Evolutionary conservation across 1,284 basidiomycete species (phyloP).

Genomic region (Phlebopus sp.): DNA sequence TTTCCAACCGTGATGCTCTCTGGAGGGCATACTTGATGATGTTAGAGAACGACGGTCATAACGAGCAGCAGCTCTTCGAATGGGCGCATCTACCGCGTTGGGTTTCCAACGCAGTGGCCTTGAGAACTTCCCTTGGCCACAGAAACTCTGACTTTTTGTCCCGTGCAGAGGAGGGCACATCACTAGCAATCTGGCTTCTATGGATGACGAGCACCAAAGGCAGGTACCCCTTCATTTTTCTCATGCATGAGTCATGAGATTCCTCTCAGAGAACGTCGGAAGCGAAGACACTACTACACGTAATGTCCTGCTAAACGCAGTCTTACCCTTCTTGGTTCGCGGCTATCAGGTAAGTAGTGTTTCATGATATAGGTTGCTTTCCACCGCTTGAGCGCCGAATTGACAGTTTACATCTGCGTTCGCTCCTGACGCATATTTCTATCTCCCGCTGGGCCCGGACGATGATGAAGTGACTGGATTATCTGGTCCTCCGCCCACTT

Average conservation of each 20-base stretch:
- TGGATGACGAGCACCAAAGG: constrained; percentile 54
- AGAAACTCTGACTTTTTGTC: constrained; percentile 1
- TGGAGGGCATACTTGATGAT: constrained; percentile 71
- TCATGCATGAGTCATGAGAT: constrained; percentile 15
- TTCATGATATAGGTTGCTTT: neutral
- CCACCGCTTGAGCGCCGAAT: constrained; percentile 4
- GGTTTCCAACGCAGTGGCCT: constrained; percentile 21
- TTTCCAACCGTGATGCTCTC: constrained; percentile 36
- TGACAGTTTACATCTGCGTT: constrained; percentile 41
- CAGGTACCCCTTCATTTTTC: constrained; percentile 19
- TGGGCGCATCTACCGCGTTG: constrained; percentile 39
- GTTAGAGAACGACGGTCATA: constrained; percentile 68
- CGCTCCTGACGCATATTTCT: constrained; percentile 39
- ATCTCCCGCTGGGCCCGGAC: constrained; percentile 34
- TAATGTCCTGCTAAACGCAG: constrained; percentile 24
- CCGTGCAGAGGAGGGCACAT: constrained; percentile 27
- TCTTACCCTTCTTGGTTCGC: constrained; percentile 33
- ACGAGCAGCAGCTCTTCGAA: constrained; percentile 48
- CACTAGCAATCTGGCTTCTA: constrained; percentile 53
- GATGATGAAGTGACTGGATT: constrained; percentile 21
- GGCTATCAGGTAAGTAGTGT: constrained; percentile 40
- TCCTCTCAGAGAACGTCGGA: constrained; percentile 18
- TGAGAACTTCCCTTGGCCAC: constrained; percentile 12
- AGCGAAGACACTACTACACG: constrained; percentile 19
- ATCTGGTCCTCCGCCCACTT: constrained; percentile 30